Evolutionary conservation across 495 filamentous ascomycete species (phyloP).

Genomic region (Parathielavia appendiculata): DNA sequence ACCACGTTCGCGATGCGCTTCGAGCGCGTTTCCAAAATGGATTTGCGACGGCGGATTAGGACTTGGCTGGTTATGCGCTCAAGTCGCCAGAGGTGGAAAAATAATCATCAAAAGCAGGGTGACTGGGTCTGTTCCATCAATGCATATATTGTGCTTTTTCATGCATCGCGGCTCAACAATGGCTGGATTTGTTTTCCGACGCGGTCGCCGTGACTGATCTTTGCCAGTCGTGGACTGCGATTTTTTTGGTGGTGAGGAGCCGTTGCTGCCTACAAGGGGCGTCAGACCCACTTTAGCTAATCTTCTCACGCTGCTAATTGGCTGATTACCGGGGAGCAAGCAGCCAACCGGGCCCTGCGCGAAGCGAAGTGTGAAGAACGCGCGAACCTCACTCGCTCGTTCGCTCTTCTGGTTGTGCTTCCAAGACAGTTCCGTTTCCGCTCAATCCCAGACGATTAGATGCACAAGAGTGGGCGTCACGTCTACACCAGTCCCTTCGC

Average conservation of each 20-base stretch:
- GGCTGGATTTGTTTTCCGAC: slow-evolving; percentile 18
- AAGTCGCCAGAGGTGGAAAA: neutral
- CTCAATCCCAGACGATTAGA: neutral
- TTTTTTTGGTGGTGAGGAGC: slow-evolving; percentile 31
- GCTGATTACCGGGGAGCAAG: neutral
- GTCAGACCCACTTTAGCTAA: neutral
- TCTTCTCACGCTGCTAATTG: slow-evolving; percentile 4
- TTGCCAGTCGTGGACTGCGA: slow-evolving; percentile 7
- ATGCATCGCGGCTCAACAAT: slow-evolving; percentile 17
- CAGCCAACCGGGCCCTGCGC: slow-evolving; percentile 15
- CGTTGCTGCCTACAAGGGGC: slow-evolving; percentile 31
- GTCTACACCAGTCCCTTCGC: neutral
- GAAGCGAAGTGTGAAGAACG: slow-evolving; percentile 17
- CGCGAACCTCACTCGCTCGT: slow-evolving; percentile 16
- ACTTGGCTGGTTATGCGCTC: neutral
- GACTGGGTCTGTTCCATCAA: neutral
- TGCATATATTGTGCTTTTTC: neutral
- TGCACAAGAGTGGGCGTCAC: neutral
- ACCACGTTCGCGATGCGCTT: slow-evolving; percentile 24
- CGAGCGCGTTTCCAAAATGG: slow-evolving; percentile 21
- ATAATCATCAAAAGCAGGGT: neutral
- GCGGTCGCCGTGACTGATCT: slow-evolving; percentile 12
- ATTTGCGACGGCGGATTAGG: slow-evolving; percentile 13
- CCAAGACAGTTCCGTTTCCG: neutral
- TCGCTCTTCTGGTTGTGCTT: neutral